Percentiles rank a stretch among this genome's conserved stretches.
These are phyloP conservation scores for Monosporozyma siamensis DNA, from an alignment of 805 yeast genomes.

Conservation along the genomic window DNA sequence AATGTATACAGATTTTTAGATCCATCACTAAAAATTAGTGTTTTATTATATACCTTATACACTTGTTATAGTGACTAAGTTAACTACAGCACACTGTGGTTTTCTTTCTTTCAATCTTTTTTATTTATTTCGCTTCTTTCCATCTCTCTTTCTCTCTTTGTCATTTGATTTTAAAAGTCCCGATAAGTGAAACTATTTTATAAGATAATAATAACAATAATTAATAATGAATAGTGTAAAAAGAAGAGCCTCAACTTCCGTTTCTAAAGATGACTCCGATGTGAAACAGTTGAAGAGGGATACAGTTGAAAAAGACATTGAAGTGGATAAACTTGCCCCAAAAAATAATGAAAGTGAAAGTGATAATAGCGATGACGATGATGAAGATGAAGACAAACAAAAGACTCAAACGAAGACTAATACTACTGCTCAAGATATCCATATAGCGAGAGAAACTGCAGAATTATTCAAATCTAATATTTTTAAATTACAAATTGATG, in stretches of 20 bases:
- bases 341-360: not conserved
- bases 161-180: no score
- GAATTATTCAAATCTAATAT: slow-evolving; percentile 91
- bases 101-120: no score
- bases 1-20: not conserved
- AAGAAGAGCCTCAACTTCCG: slow-evolving; percentile 8
- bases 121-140: no score
- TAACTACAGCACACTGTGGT: no score
- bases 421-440: slow-evolving; percentile 64
- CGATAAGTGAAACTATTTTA: no score
- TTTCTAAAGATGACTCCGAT: not conserved
- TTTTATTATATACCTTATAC: not conserved
- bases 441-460: slow-evolving; percentile 86
- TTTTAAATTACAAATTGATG: slow-evolving; percentile 92
- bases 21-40: not conserved
- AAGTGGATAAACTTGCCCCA: slow-evolving; percentile 12
- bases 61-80: not conserved
- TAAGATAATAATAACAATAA: no score
- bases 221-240: slow-evolving; percentile 4
- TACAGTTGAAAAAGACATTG: not conserved
- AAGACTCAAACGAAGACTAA: slow-evolving; percentile 8
- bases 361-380: slow-evolving; percentile 26
- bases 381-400: slow-evolving; percentile 9
- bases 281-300: slow-evolving; percentile 3
- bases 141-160: no score